A percentile compares a stretch with the other conserved stretches of the same genome.
Evolutionary conservation across 2,329 filamentous ascomycete genomes (phyloP).

Genomic region (Diaporthe longicolla): DNA sequence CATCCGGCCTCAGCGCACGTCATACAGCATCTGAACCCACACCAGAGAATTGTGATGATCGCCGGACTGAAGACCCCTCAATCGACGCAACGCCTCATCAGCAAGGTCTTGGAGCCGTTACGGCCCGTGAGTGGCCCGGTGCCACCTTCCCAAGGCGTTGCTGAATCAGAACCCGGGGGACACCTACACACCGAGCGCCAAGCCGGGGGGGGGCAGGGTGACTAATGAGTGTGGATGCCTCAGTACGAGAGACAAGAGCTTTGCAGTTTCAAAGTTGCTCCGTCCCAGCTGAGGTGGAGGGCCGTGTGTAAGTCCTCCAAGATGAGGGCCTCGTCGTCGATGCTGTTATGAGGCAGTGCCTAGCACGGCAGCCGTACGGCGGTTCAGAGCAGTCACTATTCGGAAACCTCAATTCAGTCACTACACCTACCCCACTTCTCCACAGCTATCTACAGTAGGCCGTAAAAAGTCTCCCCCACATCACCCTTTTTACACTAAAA

Average conservation of each 20-base stretch:
- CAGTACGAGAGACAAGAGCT: constrained; percentile 14
- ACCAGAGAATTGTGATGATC: background rate
- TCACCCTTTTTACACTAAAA: too few species aligned
- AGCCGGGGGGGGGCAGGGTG: constrained; percentile 1
- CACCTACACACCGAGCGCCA: constrained; percentile 19
- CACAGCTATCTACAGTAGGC: too few species aligned
- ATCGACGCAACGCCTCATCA: background rate
- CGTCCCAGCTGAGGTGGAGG: constrained; percentile 23
- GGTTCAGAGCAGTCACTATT: too few species aligned
- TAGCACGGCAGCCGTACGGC: background rate
- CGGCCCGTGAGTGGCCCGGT: background rate
- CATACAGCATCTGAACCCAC: constrained; percentile 13
- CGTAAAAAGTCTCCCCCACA: too few species aligned
- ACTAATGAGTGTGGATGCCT: background rate
- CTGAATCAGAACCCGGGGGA: constrained; percentile 10
- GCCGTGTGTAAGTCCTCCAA: background rate
- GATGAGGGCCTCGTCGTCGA: background rate
- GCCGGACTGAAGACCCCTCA: background rate
- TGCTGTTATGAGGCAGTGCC: constrained; percentile 16
- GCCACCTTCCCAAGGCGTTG: constrained; percentile 2
- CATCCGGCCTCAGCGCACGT: constrained; percentile 17
- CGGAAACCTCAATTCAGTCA: too few species aligned
- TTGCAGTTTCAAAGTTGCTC: constrained; percentile 21
- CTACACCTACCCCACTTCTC: too few species aligned
- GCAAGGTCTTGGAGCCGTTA: background rate